A percentile compares a stretch with the other conserved stretches of the same genome.
Conservation (phyloP, 2,329 filamentous ascomycete genomes). For the Sporothrix schenckii region DNA sequence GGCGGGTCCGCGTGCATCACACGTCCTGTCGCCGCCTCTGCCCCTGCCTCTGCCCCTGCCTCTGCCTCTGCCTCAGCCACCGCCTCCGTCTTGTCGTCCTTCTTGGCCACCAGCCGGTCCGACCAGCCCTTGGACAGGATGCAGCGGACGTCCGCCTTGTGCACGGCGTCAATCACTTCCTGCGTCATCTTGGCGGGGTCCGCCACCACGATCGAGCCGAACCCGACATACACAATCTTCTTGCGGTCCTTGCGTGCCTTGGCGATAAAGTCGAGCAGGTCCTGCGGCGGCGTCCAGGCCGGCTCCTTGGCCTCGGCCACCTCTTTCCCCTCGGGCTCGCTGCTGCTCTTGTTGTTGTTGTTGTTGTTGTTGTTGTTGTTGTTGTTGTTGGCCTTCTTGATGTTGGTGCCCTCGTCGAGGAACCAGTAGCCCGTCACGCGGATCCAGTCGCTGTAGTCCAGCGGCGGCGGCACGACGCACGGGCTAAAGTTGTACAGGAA, state of each 20-base stretch:
- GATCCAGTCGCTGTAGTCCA: constrained; percentile 98
- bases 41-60: too few relatives aligned
- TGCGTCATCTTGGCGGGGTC: constrained; percentile 86
- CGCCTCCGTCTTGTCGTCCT: constrained; percentile 36
- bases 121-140: constrained; percentile 98
- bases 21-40: too few relatives aligned
- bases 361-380: background rate
- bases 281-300: constrained; percentile 72
- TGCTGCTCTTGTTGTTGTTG: background rate
- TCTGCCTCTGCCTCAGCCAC: too few relatives aligned
- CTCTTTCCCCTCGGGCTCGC: constrained; percentile 10
- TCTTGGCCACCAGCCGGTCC: constrained; percentile 59
- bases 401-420: constrained; percentile 65
- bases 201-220: constrained; percentile 92
- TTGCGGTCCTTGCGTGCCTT: constrained; percentile 79
- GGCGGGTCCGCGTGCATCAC: background rate
- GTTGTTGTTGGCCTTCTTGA: background rate
- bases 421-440: constrained; percentile 98
- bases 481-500: constrained; percentile 98
- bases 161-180: constrained; percentile 89
- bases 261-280: constrained; percentile 79
- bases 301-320: background rate
- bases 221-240: constrained; percentile 95
- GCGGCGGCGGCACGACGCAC: constrained; percentile 86
- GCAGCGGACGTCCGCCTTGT: constrained; percentile 89